These are phyloP conservation scores for Cupressus sempervirens DNA, from an alignment of 75 land plant species.

Conservation along the genomic window DNA sequence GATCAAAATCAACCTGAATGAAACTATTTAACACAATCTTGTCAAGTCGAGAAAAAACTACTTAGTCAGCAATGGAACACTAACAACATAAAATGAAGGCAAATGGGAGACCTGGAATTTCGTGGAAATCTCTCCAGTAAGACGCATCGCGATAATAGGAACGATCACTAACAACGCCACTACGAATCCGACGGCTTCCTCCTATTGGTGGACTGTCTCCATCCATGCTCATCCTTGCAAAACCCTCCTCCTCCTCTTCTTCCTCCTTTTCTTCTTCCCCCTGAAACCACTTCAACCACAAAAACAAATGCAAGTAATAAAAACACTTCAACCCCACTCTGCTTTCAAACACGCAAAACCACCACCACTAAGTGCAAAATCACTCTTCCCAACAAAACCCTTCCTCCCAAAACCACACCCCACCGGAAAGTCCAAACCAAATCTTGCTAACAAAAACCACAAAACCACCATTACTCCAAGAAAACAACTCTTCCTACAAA, in stretches of 20 bases:
- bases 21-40: no score
- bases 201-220: slow-evolving; percentile 4
- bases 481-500: slow-evolving; percentile 6
- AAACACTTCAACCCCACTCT: slow-evolving; percentile 8
- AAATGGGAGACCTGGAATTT: slow-evolving; percentile 9
- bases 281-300: slow-evolving; percentile 14
- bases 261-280: neutral
- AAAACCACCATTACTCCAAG: slow-evolving; percentile 10
- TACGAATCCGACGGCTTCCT: slow-evolving; percentile 44
- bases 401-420: slow-evolving; percentile 1
- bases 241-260: neutral
- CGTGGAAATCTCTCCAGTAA: slow-evolving; percentile 49
- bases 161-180: slow-evolving; percentile 38
- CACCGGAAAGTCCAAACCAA: neutral
- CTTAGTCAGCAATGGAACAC: no score
- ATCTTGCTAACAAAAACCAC: neutral
- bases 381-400: neutral
- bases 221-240: slow-evolving; percentile 1
- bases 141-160: slow-evolving; percentile 56
- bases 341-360: slow-evolving; percentile 7
- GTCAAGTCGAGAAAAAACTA: no score
- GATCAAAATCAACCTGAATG: no score
- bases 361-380: slow-evolving; percentile 9
- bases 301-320: neutral
- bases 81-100: no score